Percentiles rank a stretch among this genome's conserved stretches.
Evolutionary conservation across 768 basidiomycete species (phyloP).

Genomic region (Mycena leptocephala): DNA sequence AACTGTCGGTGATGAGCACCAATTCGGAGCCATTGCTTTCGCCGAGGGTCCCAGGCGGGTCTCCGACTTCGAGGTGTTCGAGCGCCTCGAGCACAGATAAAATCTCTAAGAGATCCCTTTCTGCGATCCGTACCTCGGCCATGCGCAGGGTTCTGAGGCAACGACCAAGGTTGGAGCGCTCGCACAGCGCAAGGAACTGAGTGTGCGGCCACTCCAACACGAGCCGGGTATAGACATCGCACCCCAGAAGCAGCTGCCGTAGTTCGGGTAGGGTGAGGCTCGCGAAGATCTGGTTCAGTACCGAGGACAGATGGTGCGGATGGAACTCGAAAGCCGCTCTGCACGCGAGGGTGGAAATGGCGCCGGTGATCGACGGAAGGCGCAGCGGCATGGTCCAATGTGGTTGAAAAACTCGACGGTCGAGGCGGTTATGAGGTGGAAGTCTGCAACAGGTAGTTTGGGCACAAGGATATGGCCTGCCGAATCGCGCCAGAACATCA

Average conservation of each 20-base stretch:
- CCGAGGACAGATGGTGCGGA: not conserved
- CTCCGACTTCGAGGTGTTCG: conserved; percentile 16
- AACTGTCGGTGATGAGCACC: too few relatives aligned
- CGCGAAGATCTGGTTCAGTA: not conserved
- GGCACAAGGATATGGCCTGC: too few relatives aligned
- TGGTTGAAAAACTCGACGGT: too few relatives aligned
- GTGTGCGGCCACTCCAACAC: conserved; percentile 24
- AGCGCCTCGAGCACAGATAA: not conserved
- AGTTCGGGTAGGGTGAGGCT: conserved; percentile 14
- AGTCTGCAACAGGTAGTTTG: too few relatives aligned
- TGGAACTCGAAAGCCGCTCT: not conserved
- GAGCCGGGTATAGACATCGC: not conserved
- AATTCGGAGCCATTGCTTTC: too few relatives aligned
- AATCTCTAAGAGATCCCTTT: too few relatives aligned
- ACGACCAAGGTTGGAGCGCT: conserved; percentile 3
- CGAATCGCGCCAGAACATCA: too few relatives aligned
- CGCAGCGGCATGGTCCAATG: too few relatives aligned
- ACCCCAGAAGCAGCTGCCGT: not conserved
- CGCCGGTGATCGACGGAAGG: not conserved
- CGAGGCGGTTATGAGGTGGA: too few relatives aligned
- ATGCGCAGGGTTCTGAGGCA: conserved; percentile 12
- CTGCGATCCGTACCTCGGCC: not conserved
- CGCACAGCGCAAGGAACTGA: conserved; percentile 10
- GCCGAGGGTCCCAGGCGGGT: too few relatives aligned
- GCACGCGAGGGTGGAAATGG: not conserved